Evolutionary conservation across 768 basidiomycete species (phyloP), one percentile per base, ranked within the genome.

Genomic region (Paxillus involutus): DNA sequence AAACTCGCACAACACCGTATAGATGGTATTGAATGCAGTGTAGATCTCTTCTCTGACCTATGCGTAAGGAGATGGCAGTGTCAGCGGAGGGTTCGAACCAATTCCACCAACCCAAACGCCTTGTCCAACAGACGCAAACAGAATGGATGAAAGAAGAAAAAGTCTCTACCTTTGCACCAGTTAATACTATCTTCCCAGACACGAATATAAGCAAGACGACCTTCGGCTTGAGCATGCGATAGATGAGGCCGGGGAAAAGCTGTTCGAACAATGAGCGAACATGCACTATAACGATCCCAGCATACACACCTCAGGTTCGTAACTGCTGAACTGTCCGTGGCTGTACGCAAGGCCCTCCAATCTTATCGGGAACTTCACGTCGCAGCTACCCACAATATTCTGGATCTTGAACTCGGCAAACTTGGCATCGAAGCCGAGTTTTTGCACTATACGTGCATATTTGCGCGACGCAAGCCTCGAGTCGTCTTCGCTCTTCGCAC

Each of bases 361-460:
- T 58, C 97, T 85, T 67, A 98, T 98, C 57, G 97, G 96, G 77
- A 99, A 98, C 77, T 95, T 96, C 68, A 98, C 96, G 69, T 99
- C 96, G 73, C 96, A 98, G 68, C 86, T 89, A 44, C 95, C 96
- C 33, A 98, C 97, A 45, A 98, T 98, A 73, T 98, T 99, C 80
- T 98, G 96, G 47, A 98, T 98, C 77, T 98, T 99, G 80, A 98
- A 98, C 73, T 99, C 96, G 39, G 92, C 93, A 72, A 98, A 98
- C 76, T 98, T 98, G 64, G 96, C 95, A 59, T 98, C 96, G 74
- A 99, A 99, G 29, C 97, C 97, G 49, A 98, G 87, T 74, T 99
- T 98, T 79, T 98, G 97, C 39, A 99, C 94, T 68, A 99, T 99
- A 49, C 97, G 88, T 44, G 97, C 97, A 74, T 98, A 98, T 75